Evolutionary conservation across 164 flowering plant genomes (phyloP), one percentile per base, ranked within the genome.

Genomic region (Protea cynaroides): DNA sequence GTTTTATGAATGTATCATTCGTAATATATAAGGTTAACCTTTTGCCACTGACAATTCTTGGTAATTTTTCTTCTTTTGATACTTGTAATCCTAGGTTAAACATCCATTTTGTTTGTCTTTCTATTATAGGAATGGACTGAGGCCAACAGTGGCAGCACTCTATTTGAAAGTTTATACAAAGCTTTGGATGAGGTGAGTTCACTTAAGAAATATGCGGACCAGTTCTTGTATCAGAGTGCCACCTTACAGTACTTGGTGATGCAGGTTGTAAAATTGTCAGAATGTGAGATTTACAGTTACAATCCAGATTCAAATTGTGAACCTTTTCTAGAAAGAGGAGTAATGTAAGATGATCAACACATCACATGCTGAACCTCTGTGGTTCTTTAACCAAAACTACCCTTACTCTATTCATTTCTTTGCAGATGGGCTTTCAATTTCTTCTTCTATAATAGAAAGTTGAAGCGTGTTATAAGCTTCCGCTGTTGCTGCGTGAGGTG

Each of bases 391-490:
- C 58, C 22, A 13, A 15, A 64, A 50, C 67, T 54, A 67, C 51
- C 55, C 36, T 53, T 12, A 3, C 9, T 13, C n/a, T n/a, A 23
- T 49, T 56, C 23, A 38, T 62, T 37, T 56, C 59, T 61, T 74
- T 66, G 55, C 90, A 95, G 99, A 82, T 95, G 97, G 99, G 85
- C 96, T 0, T 92, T 88, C 79, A 84, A 76, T 71, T 89, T 86
- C 81, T 91, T 91, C 85, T 91, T 91, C 81, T 91, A 91, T 61
- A 89, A 90, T 60, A 76, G 89, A 75, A 90, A 87, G 76, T 77
- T 81, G 47, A 92, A 88, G 72, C 94, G 99, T 23, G 89, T 95
- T 17, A 91, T 92, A 34, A 84, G 87, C 72, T 86, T 95, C 71
- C 87, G 89, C 22, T 90, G 86, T 65, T 80, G 88, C 76, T 87